A percentile compares a stretch with the other conserved stretches of the same genome.
phyloP scores from a whole-genome alignment of 1,284 basidiomycete species.

The Cutaneotrichosporon sp. region DNA sequence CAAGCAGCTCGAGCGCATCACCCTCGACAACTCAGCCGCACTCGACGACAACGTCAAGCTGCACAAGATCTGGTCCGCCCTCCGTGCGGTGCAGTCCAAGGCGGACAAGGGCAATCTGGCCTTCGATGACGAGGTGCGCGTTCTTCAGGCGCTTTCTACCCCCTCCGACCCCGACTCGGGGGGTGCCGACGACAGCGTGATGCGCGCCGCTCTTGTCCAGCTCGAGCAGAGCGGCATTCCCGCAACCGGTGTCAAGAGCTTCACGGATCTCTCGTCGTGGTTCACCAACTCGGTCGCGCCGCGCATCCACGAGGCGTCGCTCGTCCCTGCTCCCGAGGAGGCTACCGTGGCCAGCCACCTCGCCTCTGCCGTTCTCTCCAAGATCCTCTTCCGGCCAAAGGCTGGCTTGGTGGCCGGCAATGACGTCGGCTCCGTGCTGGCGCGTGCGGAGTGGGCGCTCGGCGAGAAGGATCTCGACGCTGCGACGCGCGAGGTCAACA shows the following conservation, averaged over 20 bases:
- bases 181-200: slow-evolving; percentile 49
- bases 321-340: slow-evolving; percentile 67
- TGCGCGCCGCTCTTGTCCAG: slow-evolving; percentile 62
- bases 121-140: slow-evolving; percentile 84
- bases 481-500: slow-evolving; percentile 87
- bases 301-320: slow-evolving; percentile 75
- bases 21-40: slow-evolving; percentile 81
- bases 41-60: slow-evolving; percentile 85
- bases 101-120: slow-evolving; percentile 57
- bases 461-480: slow-evolving; percentile 89
- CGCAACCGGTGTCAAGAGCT: slow-evolving; percentile 81
- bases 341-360: slow-evolving; percentile 84
- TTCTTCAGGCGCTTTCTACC: slow-evolving; percentile 60
- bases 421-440: slow-evolving; percentile 80
- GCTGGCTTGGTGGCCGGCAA: slow-evolving; percentile 64
- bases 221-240: slow-evolving; percentile 72
- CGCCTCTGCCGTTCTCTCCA: slow-evolving; percentile 70
- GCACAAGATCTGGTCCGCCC: slow-evolving; percentile 55
- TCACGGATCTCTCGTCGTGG: slow-evolving; percentile 83
- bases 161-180: slow-evolving; percentile 58
- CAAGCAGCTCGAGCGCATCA: slow-evolving; percentile 83
- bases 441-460: slow-evolving; percentile 84
- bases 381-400: slow-evolving; percentile 71
- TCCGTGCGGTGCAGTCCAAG: slow-evolving; percentile 52
- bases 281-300: slow-evolving; percentile 81